Evolutionary conservation across 306 rosid species (phyloP).

Genomic region (Lathyrus sativus): DNA sequence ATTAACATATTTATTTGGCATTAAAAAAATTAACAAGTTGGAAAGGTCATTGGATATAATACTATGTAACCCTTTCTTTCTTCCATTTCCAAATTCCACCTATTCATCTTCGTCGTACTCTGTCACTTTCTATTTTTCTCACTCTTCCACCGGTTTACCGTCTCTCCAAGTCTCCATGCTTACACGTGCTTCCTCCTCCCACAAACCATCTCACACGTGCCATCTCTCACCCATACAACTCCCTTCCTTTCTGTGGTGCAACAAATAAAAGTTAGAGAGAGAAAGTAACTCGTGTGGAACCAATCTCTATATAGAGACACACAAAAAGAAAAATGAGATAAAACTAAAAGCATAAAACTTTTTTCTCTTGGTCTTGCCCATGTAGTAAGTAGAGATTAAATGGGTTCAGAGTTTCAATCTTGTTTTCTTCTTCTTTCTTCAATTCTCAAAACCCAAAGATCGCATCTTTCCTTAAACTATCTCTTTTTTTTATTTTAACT

Average conservation of each 20-base stretch:
- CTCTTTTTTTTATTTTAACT: not conserved
- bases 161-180: slow-evolving; percentile 39
- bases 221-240: slow-evolving; percentile 52
- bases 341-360: not conserved
- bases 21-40: too few species aligned
- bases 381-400: slow-evolving; percentile 23
- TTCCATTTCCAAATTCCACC: not conserved
- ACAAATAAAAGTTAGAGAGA: slow-evolving; percentile 78
- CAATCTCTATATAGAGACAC: slow-evolving; percentile 12
- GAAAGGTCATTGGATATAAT: too few species aligned
- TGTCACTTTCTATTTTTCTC: slow-evolving; percentile 46
- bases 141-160: slow-evolving; percentile 54
- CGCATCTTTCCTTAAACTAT: slow-evolving; percentile 21
- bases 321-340: not conserved
- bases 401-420: slow-evolving; percentile 26
- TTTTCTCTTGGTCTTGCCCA: slow-evolving; percentile 37
- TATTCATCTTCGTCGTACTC: slow-evolving; percentile 72
- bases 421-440: not conserved
- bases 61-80: not conserved
- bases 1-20: too few species aligned
- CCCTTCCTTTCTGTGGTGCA: slow-evolving; percentile 71
- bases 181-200: slow-evolving; percentile 40
- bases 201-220: slow-evolving; percentile 47
- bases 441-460: slow-evolving; percentile 41
- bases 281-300: slow-evolving; percentile 29